phyloP scores from a whole-genome alignment of 2,329 filamentous ascomycete genomes.

The Neonectria hederae region DNA sequence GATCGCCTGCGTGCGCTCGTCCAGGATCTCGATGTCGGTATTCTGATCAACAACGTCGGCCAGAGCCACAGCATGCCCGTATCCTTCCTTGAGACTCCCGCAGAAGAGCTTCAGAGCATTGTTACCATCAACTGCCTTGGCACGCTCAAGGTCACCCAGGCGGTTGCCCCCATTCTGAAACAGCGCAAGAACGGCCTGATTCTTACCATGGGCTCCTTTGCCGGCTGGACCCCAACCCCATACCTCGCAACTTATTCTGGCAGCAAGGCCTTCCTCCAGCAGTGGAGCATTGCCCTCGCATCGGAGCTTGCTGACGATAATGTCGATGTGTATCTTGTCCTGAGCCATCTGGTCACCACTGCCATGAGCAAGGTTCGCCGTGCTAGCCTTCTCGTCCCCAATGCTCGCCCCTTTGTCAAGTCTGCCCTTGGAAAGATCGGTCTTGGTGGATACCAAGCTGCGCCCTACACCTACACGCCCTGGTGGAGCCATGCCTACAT shows the following conservation, averaged over 20 bases:
- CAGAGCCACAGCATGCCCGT: slow-evolving; percentile 94
- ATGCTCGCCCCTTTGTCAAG: slow-evolving; percentile 82
- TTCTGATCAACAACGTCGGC: slow-evolving; percentile 97
- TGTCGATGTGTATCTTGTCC: slow-evolving; percentile 88
- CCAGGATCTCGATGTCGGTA: slow-evolving; percentile 79
- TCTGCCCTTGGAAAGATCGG: slow-evolving; percentile 84
- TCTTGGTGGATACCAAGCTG: slow-evolving; percentile 78
- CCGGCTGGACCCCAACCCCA: slow-evolving; percentile 89
- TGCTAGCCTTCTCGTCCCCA: slow-evolving; percentile 80
- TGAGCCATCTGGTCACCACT: slow-evolving; percentile 92
- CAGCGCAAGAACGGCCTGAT: slow-evolving; percentile 87
- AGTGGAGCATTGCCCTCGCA: slow-evolving; percentile 90
- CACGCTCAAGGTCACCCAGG: slow-evolving; percentile 87
- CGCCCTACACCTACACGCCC: slow-evolving; percentile 86
- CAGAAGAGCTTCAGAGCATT: slow-evolving; percentile 86
- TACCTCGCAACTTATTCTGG: slow-evolving; percentile 96
- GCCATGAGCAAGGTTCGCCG: slow-evolving; percentile 97
- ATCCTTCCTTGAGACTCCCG: slow-evolving; percentile 81
- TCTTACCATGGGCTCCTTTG: slow-evolving; percentile 97
- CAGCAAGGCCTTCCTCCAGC: slow-evolving; percentile 96
- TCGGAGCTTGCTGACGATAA: slow-evolving; percentile 83
- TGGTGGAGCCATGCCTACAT: slow-evolving; percentile 93
- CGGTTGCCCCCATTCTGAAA: slow-evolving; percentile 85
- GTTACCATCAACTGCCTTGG: slow-evolving; percentile 95
- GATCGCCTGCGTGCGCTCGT: slow-evolving; percentile 74